Percentiles rank a stretch among this genome's conserved stretches.
Conservation (phyloP, 1,284 basidiomycete genomes). For the Kwoniella shivajii region DNA sequence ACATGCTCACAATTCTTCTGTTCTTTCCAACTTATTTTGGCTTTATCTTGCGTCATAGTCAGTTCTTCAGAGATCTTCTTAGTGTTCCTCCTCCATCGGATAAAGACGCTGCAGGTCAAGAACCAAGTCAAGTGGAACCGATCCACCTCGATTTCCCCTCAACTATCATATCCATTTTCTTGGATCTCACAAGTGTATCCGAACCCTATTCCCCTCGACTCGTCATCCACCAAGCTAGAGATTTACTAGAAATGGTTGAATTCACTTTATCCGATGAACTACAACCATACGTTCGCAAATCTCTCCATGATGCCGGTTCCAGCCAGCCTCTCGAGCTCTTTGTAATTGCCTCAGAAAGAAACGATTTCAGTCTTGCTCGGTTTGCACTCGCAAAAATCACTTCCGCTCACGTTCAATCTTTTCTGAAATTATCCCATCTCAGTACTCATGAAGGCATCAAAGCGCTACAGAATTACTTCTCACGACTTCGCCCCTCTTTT, state of each 20-base stretch:
- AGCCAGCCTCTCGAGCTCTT: neutral
- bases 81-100: neutral
- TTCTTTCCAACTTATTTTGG: neutral
- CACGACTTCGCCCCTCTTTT: neutral
- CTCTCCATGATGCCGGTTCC: neutral
- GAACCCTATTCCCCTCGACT: neutral
- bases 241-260: neutral
- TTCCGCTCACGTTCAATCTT: neutral
- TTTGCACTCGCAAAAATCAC: neutral
- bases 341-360: neutral
- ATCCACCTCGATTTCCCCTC: neutral
- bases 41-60: neutral
- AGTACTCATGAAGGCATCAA: neutral
- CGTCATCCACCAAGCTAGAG: neutral
- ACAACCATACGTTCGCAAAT: neutral
- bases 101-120: neutral
- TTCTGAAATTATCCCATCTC: neutral
- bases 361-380: neutral
- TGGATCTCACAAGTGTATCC: neutral
- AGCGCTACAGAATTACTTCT: neutral
- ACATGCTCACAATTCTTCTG: neutral
- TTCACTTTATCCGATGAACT: neutral
- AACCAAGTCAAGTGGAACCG: neutral
- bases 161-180: neutral
- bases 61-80: slow-evolving; percentile 2